Evolutionary conservation across 768 basidiomycete genomes (phyloP), one percentile per base, ranked within the genome.

Genomic region (Dentipellis fragilis): DNA sequence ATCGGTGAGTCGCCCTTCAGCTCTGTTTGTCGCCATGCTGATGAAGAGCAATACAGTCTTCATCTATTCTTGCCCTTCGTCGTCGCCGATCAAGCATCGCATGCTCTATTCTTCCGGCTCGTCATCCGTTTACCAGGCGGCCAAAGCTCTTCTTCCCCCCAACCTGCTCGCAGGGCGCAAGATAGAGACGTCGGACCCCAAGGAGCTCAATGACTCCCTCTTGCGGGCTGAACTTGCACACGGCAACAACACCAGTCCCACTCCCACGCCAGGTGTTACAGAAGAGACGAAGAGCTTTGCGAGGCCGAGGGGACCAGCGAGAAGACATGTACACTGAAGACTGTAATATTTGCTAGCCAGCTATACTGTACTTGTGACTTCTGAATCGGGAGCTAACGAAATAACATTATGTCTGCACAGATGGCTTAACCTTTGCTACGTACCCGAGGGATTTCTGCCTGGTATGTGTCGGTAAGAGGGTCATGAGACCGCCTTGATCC

Each of bases 101-200:
- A 93, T 98, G 89, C 66, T 96, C 37, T 95, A 94, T 70, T 90
- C 92, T 0, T 84, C 86, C 2, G 84, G 82, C 9, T 80, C 80
- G 10, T 62, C 74, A 10, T 68, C 78, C 17, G 75, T 85, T 7
- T 85, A 80, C 63, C 73, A 75, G 51, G 70, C 78, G 8, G 82
- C 79, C 35, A 83, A 83, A 58, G 70, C 68, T 4, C 64, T 85
- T 2, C 73, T 81, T 58, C 69, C 70, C 16, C 72, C 71, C 23
- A 69, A 74, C 9, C 57, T 62, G 21, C 58, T 83, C 11, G 74
- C 76, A 2, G 62, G 78, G 16, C 78, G 80, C 63, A 94, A 81
- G 73, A 75, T 94, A 54, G 89, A 95, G 66, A 94, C 89, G 0
- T 88, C 89, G 0, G 84, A 91, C 61, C 86, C 89, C 0, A 58